Evolutionary conservation across 23 red algal genomes (phyloP).

Genomic region (Cyanidiococcus yangmingshanensis): DNA sequence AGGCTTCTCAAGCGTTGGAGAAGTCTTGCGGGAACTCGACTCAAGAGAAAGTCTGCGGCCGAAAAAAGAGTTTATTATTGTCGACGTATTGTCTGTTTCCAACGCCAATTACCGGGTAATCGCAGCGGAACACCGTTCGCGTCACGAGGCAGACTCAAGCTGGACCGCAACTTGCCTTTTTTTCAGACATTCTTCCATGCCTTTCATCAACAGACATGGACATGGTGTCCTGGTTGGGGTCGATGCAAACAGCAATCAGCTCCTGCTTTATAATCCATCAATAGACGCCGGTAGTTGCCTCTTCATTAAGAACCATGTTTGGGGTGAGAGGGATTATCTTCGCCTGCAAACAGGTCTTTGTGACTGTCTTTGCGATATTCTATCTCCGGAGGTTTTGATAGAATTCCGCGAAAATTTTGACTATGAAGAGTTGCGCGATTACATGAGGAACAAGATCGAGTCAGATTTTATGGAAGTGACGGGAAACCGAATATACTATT

Average conservation of each 20-base stretch:
- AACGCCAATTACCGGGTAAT: constrained; percentile 35
- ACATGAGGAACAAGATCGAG: constrained; percentile 57
- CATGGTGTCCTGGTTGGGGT: constrained; percentile 34
- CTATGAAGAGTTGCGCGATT: constrained; percentile 58
- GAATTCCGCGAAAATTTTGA: constrained; percentile 91
- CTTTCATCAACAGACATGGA: neutral
- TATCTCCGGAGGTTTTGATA: constrained; percentile 51
- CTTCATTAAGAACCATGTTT: constrained; percentile 26
- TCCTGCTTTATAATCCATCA: constrained; percentile 42
- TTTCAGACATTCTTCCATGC: constrained; percentile 22
- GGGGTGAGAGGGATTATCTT: constrained; percentile 22
- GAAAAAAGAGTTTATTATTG: constrained; percentile 53
- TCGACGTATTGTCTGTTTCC: constrained; percentile 40
- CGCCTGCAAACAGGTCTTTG: constrained; percentile 26
- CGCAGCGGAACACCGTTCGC: constrained; percentile 35
- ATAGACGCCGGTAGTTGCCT: constrained; percentile 15
- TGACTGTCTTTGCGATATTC: constrained; percentile 59
- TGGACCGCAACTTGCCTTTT: constrained; percentile 54
- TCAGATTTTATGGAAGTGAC: constrained; percentile 55
- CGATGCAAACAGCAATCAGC: constrained; percentile 28
- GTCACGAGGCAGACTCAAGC: constrained; percentile 36
- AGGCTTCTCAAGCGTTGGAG: constrained; percentile 33
- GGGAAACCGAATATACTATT: constrained; percentile 55
- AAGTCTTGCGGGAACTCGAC: constrained; percentile 53
- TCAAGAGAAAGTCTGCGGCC: constrained; percentile 48